Base-by-base conservation (phyloP, 805 yeast genomes). In the Isabelozyma pseudorhagii region DNA sequence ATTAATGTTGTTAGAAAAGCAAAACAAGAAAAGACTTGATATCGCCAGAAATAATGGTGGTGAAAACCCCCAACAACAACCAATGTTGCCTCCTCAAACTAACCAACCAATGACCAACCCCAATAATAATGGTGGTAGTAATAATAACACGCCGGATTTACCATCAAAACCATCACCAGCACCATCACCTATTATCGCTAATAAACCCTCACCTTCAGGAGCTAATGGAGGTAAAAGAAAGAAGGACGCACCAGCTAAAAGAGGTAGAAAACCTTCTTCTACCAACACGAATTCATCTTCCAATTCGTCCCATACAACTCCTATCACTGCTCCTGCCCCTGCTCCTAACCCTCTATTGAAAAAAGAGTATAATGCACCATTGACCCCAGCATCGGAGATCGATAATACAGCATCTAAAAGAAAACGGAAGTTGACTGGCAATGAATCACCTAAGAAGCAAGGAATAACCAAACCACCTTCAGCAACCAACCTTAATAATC, bases 1-100 rank as follows among this genome's bases (percentile, higher is more conserved):
- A 65, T 70, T 88, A 55, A 79, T 87, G 79, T 63, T 85, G 47
- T 69, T 89, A 60, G 96, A 89, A 59, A 81, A 81, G 54, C 92
- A 87, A 62, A 89, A 87, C 65, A 84, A 85, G 62, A 82, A 81
- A 63, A 76, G 88, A 48, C 69, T 87, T 45, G 84, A 80, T 56
- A 78, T 75, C 46, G 82, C 79, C 5, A 64, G 82, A 38, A 70
- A 66, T 53, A 72, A 56, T 52, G 69, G 68, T 3, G 53, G 50
- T 15, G 46, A 53, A 5, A 61, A 60, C 47, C 14, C 31, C 31
- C 27, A 28, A 28, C 49, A 42, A 21, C 46, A 21, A 46, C 13
- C 44, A 8, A 60, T 62, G 63, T 48, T 65, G 27, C 66, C 69
- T 2, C 64, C 65, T n/a, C 58, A 57, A 46, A 39, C 49, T 13